Evolutionary conservation across 106 monocot genomes (phyloP).

Genomic region (Triglochin maritima): DNA sequence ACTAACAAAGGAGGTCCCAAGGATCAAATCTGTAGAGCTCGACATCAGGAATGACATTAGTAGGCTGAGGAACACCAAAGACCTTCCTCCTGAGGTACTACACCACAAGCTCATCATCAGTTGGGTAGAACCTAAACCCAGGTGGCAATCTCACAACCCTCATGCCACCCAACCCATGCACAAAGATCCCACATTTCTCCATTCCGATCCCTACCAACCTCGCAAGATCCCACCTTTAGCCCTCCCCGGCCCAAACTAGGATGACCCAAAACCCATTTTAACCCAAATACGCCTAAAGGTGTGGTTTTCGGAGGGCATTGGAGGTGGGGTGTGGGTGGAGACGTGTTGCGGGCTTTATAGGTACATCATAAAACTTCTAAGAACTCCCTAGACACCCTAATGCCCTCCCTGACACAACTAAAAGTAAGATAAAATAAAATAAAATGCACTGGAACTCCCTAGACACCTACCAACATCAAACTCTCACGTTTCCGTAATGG

Average conservation of each 20-base stretch:
- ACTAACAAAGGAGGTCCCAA: constrained; percentile 62
- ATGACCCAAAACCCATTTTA: constrained; percentile 4
- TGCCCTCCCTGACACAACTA: too few relatives aligned
- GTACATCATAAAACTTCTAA: too few relatives aligned
- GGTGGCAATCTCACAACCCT: constrained; percentile 39
- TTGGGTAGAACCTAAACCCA: constrained; percentile 81
- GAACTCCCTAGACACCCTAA: too few relatives aligned
- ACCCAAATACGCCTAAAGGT: too few relatives aligned
- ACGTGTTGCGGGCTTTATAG: too few relatives aligned
- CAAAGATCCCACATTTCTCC: constrained; percentile 18
- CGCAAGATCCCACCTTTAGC: neutral
- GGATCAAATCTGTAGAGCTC: constrained; percentile 46
- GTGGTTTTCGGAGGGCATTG: too few relatives aligned
- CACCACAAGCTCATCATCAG: constrained; percentile 73
- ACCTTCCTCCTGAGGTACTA: constrained; percentile 70
- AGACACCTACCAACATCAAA: too few relatives aligned
- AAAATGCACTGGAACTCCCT: too few relatives aligned
- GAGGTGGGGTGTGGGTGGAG: too few relatives aligned
- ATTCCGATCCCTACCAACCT: neutral
- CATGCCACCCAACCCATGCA: constrained; percentile 9
- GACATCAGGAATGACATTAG: constrained; percentile 63
- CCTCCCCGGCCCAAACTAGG: neutral
- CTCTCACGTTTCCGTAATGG: too few relatives aligned
- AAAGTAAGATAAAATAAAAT: too few relatives aligned
- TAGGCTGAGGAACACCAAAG: constrained; percentile 49